Conservation (phyloP, 805 yeast genomes). For the Monosporozyma siamensis region DNA sequence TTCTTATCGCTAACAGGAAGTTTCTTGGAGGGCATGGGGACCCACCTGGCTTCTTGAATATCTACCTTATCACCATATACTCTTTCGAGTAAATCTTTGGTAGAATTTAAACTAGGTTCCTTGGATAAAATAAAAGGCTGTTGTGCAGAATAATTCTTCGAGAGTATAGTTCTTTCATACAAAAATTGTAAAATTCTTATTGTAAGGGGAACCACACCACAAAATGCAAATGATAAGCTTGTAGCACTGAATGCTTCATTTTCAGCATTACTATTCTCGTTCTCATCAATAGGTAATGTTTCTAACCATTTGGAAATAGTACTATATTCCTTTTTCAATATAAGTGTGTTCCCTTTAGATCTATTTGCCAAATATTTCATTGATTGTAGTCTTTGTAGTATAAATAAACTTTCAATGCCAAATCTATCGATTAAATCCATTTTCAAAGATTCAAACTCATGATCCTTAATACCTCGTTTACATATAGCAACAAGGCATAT, state of each 20-base stretch:
- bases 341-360: neutral
- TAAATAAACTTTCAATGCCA: conserved; percentile 40
- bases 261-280: conserved; percentile 4
- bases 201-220: conserved; percentile 74
- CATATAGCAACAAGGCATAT: conserved; percentile 51
- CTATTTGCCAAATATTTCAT: conserved; percentile 17
- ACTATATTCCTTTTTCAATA: conserved; percentile 19
- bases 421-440: conserved; percentile 50
- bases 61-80: conserved; percentile 17
- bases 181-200: conserved; percentile 61
- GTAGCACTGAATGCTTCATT: conserved; percentile 11
- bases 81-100: conserved; percentile 19
- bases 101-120: conserved; percentile 17
- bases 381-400: conserved; percentile 15
- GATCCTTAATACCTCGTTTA: conserved; percentile 59
- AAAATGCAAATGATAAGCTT: conserved; percentile 48
- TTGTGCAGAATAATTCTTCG: conserved; percentile 27
- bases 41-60: conserved; percentile 18
- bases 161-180: conserved; percentile 46
- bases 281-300: conserved; percentile 20
- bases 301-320: conserved; percentile 19
- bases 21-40: conserved; percentile 8
- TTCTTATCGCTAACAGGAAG: neutral
- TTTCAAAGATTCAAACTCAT: conserved; percentile 48
- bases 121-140: conserved; percentile 28